Evolutionary conservation across 805 yeast genomes (phyloP).

Genomic region (Debaryomyces castellii): DNA sequence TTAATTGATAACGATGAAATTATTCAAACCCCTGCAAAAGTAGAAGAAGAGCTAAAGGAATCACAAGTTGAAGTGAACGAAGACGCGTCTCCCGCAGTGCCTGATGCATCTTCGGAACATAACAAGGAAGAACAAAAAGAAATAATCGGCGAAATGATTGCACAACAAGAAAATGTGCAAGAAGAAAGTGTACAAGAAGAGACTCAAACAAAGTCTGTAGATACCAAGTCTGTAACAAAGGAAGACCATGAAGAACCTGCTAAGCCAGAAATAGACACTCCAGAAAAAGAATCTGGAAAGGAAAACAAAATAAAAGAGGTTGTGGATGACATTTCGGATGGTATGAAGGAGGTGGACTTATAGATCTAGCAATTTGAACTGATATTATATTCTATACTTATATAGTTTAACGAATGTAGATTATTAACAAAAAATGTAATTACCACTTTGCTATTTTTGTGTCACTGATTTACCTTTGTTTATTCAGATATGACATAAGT

Average conservation of each 20-base stretch:
- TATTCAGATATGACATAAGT: not conserved
- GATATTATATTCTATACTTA: too few species aligned
- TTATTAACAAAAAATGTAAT: not conserved
- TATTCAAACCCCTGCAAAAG: not conserved
- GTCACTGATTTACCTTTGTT: not conserved
- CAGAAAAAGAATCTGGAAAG: not conserved
- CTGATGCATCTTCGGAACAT: not conserved
- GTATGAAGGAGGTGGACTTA: not conserved
- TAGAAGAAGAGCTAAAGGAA: not conserved
- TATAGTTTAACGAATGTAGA: too few species aligned
- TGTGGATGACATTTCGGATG: not conserved
- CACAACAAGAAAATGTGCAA: slow-evolving; percentile 3
- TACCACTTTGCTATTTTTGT: not conserved
- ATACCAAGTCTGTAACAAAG: not conserved
- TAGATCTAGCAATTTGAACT: not conserved
- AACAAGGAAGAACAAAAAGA: slow-evolving; percentile 2
- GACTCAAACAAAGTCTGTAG: not conserved
- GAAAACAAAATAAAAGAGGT: not conserved
- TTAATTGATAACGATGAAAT: slow-evolving; percentile 28
- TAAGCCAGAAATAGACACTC: not conserved
- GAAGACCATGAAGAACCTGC: not conserved
- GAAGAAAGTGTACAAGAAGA: not conserved
- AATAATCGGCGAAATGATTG: slow-evolving; percentile 2
- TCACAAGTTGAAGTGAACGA: slow-evolving; percentile 3
- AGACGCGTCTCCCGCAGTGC: not conserved